Conservation (phyloP, 176 grass and related monocot species). For the Zoysia japonica region DNA sequence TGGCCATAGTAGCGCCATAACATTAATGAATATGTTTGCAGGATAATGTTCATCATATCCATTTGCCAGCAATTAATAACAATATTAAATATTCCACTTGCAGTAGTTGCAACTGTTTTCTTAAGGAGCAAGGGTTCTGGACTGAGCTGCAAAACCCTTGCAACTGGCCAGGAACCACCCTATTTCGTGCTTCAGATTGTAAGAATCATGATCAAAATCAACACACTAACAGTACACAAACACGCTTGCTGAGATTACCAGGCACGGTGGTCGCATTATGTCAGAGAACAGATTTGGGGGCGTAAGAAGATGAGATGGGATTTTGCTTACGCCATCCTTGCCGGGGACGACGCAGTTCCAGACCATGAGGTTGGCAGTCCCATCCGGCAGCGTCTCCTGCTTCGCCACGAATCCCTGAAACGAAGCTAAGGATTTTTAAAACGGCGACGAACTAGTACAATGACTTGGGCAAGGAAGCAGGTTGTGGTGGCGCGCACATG, state of each 20-base stretch:
- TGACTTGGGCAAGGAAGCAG: not conserved
- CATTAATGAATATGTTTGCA: not conserved
- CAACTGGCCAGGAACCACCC: constrained; percentile 5
- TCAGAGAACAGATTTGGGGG: not conserved
- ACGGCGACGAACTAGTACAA: not conserved
- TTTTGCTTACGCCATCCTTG: constrained; percentile 66
- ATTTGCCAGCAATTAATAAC: not conserved
- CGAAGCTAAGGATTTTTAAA: not conserved
- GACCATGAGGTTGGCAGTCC: constrained; percentile 77
- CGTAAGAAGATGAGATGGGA: not conserved
- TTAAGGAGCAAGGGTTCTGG: not conserved
- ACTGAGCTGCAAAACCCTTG: not conserved
- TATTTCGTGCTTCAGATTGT: not conserved
- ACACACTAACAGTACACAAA: not conserved
- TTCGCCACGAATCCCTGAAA: constrained; percentile 88
- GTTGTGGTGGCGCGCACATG: constrained; percentile 42
- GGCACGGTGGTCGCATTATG: not conserved
- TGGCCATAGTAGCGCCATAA: not conserved
- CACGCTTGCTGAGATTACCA: not conserved
- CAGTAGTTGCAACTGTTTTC: not conserved
- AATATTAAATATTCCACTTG: not conserved
- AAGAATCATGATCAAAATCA: not conserved
- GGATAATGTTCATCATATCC: not conserved
- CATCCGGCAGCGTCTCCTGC: constrained; percentile 78
- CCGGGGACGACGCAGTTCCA: constrained; percentile 85